Conservation (phyloP, 2,329 filamentous ascomycete genomes). For the Thelonectria blattea region DNA sequence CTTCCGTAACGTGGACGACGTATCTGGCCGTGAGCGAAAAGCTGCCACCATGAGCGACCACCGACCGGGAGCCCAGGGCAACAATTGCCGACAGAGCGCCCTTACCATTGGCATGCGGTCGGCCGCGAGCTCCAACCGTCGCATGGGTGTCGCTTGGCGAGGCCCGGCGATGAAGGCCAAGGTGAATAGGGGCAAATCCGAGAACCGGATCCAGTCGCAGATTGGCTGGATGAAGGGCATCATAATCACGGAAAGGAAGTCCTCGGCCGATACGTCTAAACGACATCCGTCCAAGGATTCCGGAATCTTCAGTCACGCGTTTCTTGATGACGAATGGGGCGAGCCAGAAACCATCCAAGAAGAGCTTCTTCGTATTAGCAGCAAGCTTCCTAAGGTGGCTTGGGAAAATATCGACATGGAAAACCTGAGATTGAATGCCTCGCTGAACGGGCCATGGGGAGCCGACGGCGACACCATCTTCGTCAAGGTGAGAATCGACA, state of each 20-base stretch:
- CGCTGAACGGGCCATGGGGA: constrained; percentile 70
- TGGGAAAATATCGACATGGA: constrained; percentile 72
- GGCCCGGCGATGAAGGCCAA: constrained; percentile 66
- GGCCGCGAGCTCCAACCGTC: constrained; percentile 36
- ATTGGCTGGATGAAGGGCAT: constrained; percentile 75
- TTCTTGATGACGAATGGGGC: constrained; percentile 63
- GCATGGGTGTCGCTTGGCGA: constrained; percentile 53
- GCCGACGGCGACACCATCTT: constrained; percentile 62
- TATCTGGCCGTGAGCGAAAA: constrained; percentile 62
- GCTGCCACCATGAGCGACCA: constrained; percentile 67
- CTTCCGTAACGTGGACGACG: constrained; percentile 75
- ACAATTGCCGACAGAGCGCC: constrained; percentile 51
- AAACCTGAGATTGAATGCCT: constrained; percentile 62
- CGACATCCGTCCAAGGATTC: constrained; percentile 60
- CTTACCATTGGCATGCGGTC: constrained; percentile 53
- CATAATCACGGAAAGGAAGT: constrained; percentile 64
- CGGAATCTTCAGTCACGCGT: constrained; percentile 56
- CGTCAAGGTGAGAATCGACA: constrained; percentile 65
- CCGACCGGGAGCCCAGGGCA: constrained; percentile 52
- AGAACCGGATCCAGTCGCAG: constrained; percentile 60
- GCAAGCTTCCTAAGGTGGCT: constrained; percentile 66
- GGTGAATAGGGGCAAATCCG: constrained; percentile 47
- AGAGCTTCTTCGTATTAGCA: constrained; percentile 67
- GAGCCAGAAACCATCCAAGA: constrained; percentile 68
- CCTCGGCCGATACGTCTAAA: constrained; percentile 46